Base-by-base conservation (phyloP, 2,329 filamentous ascomycete genomes). In the Colletotrichum sp. region DNA sequence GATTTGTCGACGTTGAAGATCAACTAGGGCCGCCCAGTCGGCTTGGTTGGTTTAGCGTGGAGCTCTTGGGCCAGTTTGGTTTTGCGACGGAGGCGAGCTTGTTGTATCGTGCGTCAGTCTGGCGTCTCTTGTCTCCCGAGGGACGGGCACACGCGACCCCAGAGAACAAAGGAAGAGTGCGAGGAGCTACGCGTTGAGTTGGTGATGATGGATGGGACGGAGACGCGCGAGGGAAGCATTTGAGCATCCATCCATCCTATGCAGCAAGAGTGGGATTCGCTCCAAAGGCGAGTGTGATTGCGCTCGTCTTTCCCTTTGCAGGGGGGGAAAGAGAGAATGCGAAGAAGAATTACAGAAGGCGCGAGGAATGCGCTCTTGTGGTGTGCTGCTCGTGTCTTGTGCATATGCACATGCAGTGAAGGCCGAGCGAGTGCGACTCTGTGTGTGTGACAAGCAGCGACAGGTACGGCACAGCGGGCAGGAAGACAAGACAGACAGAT, bases 51-150 rank as follows among this genome's bases (percentile, higher is more conserved):
- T 36, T 22, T 75, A 73, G 73, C 63, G 69, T 67, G n/a, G 57
- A 24, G 73, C 26, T 73, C 28, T 57, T 52, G 70, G 36, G n/a
- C 34, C 65, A 60, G 28, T 12, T 36, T 60, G 22, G 63, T 72
- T 64, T 52, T 68, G 64, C 57, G 73, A 68, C 73, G 73, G 70
- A 69, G 73, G 70, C 70, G 60, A 73, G 70, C 73, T 68, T 75
- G 34, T 34, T 75, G 64, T 68, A 68, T 75, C 59, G 70, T 75
- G 73, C 64, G 70, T 73, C 64, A 75, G 57, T 60, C 64, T 68
- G 70, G 73, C 70, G 70, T 65, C 64, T 65, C 57, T 68, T 59
- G 73, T 75, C 59, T 75, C 73, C 73, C 32, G 64, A 75, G 70
- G 48, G 70, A 73, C 64, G 32, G 64, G 28, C 26, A 39, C 66